Conservation (phyloP, 2,329 filamentous ascomycete genomes). For the Exophiala sideris region DNA sequence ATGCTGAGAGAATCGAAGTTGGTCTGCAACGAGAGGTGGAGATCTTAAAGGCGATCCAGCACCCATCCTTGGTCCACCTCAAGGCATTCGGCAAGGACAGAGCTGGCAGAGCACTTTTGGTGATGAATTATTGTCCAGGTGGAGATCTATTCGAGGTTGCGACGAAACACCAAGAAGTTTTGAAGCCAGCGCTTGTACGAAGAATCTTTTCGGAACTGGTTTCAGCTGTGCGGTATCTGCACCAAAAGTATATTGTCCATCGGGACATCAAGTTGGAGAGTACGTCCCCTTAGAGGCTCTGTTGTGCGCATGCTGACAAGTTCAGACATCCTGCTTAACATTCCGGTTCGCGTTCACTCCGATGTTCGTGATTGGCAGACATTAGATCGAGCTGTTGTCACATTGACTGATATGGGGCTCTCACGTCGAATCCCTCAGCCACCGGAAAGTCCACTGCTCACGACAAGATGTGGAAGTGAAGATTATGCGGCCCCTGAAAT, state of each 20-base stretch:
- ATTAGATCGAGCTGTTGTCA: slow-evolving; percentile 79
- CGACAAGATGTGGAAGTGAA: slow-evolving; percentile 90
- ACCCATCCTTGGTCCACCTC: slow-evolving; percentile 85
- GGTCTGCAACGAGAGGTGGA: slow-evolving; percentile 92
- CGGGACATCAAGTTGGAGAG: slow-evolving; percentile 98
- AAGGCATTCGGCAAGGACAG: slow-evolving; percentile 88
- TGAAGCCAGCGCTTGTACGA: slow-evolving; percentile 68
- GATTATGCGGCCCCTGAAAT: slow-evolving; percentile 97
- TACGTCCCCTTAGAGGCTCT: slow-evolving; percentile 46
- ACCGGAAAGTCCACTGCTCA: slow-evolving; percentile 78
- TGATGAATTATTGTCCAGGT: slow-evolving; percentile 87
- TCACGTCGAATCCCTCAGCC: slow-evolving; percentile 73
- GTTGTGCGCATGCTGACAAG: slow-evolving; percentile 18
- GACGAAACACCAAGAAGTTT: slow-evolving; percentile 63
- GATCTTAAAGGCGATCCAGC: slow-evolving; percentile 81
- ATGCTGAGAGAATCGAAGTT: slow-evolving; percentile 88
- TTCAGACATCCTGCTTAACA: slow-evolving; percentile 84
- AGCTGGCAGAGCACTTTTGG: slow-evolving; percentile 72
- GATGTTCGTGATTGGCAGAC: slow-evolving; percentile 65
- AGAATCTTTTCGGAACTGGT: slow-evolving; percentile 89
- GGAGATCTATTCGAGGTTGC: slow-evolving; percentile 94
- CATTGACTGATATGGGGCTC: slow-evolving; percentile 86
- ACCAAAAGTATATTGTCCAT: slow-evolving; percentile 83
- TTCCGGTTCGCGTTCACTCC: slow-evolving; percentile 66
- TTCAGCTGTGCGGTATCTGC: slow-evolving; percentile 79